A percentile compares a stretch with the other conserved stretches of the same genome.
Evolutionary conservation across 108 stramenopile genomes (phyloP).

Genomic region (Discostella pseudostelligera): DNA sequence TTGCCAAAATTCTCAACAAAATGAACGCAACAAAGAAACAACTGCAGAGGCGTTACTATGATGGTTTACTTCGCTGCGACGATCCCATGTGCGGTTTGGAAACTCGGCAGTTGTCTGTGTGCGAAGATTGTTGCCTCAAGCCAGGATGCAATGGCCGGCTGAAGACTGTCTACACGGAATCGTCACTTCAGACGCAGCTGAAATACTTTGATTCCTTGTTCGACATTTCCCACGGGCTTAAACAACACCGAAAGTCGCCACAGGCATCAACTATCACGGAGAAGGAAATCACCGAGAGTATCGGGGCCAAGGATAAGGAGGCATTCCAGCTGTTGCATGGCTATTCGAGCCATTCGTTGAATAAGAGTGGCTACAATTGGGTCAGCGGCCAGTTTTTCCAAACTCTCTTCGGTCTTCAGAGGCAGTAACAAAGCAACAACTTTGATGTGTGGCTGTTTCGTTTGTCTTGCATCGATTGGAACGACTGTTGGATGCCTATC

Average conservation of each 20-base stretch:
- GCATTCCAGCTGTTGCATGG: slow-evolving; percentile 36
- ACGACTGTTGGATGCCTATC: not conserved
- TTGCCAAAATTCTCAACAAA: slow-evolving; percentile 59
- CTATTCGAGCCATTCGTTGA: slow-evolving; percentile 31
- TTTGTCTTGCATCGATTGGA: not conserved
- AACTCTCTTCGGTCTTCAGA: slow-evolving; percentile 45
- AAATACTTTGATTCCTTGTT: slow-evolving; percentile 84
- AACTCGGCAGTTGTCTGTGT: slow-evolving; percentile 80
- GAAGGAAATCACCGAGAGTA: slow-evolving; percentile 52
- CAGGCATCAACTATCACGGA: slow-evolving; percentile 13
- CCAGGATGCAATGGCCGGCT: slow-evolving; percentile 76
- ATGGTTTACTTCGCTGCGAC: slow-evolving; percentile 68
- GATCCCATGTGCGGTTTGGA: slow-evolving; percentile 78
- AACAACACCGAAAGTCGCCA: slow-evolving; percentile 46
- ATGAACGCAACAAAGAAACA: slow-evolving; percentile 45
- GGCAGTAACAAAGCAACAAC: not conserved
- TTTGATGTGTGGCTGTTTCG: not conserved
- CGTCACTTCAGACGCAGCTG: slow-evolving; percentile 69
- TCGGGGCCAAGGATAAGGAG: slow-evolving; percentile 55
- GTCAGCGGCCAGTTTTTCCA: slow-evolving; percentile 66
- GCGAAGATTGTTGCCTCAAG: slow-evolving; percentile 67
- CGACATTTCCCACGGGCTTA: slow-evolving; percentile 63
- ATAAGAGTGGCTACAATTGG: slow-evolving; percentile 71
- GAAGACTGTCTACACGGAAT: slow-evolving; percentile 51
- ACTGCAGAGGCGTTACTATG: slow-evolving; percentile 61